phyloP scores from a whole-genome alignment of 2,329 filamentous ascomycete genomes.

The Chaetomium olivaceum region DNA sequence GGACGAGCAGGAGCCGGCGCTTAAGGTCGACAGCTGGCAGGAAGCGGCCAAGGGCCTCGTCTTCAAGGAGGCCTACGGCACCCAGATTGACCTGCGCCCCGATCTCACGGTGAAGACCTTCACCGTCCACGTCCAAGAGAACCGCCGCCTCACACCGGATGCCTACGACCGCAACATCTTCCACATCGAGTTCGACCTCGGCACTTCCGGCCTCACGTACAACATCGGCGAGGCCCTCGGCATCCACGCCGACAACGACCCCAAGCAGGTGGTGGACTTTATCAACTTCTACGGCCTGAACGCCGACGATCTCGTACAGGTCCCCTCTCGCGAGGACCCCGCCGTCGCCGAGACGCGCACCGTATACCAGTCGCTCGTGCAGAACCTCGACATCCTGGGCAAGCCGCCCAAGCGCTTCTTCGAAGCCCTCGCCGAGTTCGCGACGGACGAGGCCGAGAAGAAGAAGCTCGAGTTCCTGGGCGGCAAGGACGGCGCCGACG shows the following conservation, averaged over 20 bases:
- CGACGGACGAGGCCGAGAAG: conserved; percentile 79
- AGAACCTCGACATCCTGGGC: conserved; percentile 96
- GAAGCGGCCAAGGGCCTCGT: conserved; percentile 80
- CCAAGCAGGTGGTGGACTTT: conserved; percentile 75
- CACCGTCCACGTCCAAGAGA: conserved; percentile 90
- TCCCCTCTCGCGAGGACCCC: conserved; percentile 78
- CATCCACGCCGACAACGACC: conserved; percentile 93
- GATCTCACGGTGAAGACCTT: conserved; percentile 84
- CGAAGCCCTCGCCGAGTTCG: conserved; percentile 84
- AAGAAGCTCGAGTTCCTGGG: conserved; percentile 75
- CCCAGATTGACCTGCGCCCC: conserved; percentile 72
- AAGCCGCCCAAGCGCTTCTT: conserved; percentile 98
- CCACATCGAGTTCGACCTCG: conserved; percentile 98
- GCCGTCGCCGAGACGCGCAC: conserved; percentile 81
- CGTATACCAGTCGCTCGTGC: conserved; percentile 84
- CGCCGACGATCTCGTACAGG: conserved; percentile 81
- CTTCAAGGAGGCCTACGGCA: conserved; percentile 93
- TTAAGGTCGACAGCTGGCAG: conserved; percentile 73
- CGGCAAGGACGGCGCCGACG: conserved; percentile 75
- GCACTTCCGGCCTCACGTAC: conserved; percentile 86
- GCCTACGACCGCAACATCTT: conserved; percentile 99
- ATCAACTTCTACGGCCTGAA: conserved; percentile 87
- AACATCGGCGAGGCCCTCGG: conserved; percentile 97
- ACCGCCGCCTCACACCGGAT: conserved; percentile 82
- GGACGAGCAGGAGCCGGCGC: conserved; percentile 66